Percentiles rank a stretch among this genome's conserved stretches.
These are phyloP conservation scores for Periconia digitata DNA, from an alignment of 2,329 filamentous ascomycete genomes.

Conservation along the genomic window DNA sequence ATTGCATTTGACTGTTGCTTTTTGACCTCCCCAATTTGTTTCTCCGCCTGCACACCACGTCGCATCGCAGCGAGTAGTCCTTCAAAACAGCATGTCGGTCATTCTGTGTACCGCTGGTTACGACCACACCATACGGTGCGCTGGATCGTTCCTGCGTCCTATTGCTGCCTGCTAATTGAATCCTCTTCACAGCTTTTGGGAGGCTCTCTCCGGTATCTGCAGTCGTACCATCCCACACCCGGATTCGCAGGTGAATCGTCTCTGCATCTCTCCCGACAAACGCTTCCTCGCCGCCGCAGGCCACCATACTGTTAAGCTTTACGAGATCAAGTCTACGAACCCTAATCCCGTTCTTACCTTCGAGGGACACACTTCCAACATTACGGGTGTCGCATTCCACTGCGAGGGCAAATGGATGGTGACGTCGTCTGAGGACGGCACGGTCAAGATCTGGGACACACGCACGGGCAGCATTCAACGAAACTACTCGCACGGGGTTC, in stretches of 20 bases:
- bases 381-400: slow-evolving; percentile 96
- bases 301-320: slow-evolving; percentile 90
- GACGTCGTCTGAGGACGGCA: slow-evolving; percentile 93
- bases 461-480: slow-evolving; percentile 82
- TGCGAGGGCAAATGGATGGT: slow-evolving; percentile 99
- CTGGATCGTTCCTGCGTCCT: neutral
- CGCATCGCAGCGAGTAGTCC: neutral
- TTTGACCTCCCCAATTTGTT: no score
- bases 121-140: slow-evolving; percentile 74
- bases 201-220: slow-evolving; percentile 95
- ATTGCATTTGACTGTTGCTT: no score
- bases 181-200: slow-evolving; percentile 94
- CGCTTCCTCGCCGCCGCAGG: slow-evolving; percentile 84
- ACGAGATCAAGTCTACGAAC: slow-evolving; percentile 98
- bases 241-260: slow-evolving; percentile 96
- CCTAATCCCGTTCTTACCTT: slow-evolving; percentile 91
- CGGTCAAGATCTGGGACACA: slow-evolving; percentile 97
- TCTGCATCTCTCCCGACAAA: slow-evolving; percentile 98
- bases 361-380: slow-evolving; percentile 92
- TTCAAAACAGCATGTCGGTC: slow-evolving; percentile 61
- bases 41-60: neutral
- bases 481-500: slow-evolving; percentile 85
- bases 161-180: slow-evolving; percentile 18
- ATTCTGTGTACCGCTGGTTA: slow-evolving; percentile 72
- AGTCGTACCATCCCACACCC: slow-evolving; percentile 97